Base-by-base conservation (phyloP, 345 rosid genomes). In the Atalantia buxifolia region DNA sequence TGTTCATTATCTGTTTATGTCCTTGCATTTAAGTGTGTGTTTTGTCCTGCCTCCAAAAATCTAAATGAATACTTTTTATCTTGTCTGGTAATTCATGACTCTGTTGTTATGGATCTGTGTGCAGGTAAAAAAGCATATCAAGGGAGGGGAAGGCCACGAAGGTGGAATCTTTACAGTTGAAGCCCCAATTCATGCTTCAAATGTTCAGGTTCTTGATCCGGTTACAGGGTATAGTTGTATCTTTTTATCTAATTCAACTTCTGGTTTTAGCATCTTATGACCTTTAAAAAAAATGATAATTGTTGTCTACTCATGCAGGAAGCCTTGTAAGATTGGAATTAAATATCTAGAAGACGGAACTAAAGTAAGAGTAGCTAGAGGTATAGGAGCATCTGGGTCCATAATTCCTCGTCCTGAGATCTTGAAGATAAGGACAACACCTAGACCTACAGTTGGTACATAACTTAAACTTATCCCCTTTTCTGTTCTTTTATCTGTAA, bases 391-490 rank as follows among this genome's bases (percentile, higher is more conserved):
- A 77, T 94, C 98, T 67, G 93, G 92, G 63, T 87, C 98, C 40
- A 92, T 94, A 74, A 90, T 97, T 82, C 97, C 98, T 79, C 97
- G 96, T 21, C 99, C 98, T 48, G 98, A 97, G 87, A 94, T 97
- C 73, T 83, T 94, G 64, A 94, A 90, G 92, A 90, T 92, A 56
- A 86, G 99, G 80, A 81, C 92, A 38, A 90, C 99, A 9, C 96
- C 96, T 61, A 89, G 99, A 86, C 98, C 98, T 69, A 87, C 93
- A 19, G 84, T 82, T 12, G 97, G 99, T 94, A 90, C 28, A 65
- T 69, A 30, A 19, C 78, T 21, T 50, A 76, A 75, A 42, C 81
- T 76, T 48, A 22, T n/a, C 33, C 14, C 45, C 65, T 27, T 48
- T 59, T 18, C n/a, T 65, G 48, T 33, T 10, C 35, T 10, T 19